phyloP scores from a whole-genome alignment of 192 early-diverging fungal genomes.

The Coemansia guatemalensis region DNA sequence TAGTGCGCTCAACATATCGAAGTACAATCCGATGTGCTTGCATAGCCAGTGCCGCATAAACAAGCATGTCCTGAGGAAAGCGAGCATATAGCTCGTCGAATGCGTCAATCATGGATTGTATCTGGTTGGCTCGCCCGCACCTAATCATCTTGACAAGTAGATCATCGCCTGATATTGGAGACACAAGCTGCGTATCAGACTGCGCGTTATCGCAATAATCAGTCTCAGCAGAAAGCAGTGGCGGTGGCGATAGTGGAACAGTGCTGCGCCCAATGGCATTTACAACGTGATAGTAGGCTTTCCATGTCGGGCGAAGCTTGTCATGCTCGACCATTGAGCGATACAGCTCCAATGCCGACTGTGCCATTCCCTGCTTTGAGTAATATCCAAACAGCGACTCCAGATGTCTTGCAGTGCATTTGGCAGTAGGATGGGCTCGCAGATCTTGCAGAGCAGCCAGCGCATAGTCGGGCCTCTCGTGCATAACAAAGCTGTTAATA shows the following conservation, averaged over 20 bases:
- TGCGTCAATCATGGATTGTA: slow-evolving; percentile 10
- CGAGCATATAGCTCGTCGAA: slow-evolving; percentile 10
- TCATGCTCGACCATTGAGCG: slow-evolving; percentile 13
- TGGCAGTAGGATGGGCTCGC: slow-evolving; percentile 19
- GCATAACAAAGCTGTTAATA: slow-evolving; percentile 35
- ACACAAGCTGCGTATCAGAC: neutral
- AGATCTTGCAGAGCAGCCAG: slow-evolving; percentile 18
- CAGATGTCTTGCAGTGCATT: slow-evolving; percentile 5
- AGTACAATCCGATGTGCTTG: slow-evolving; percentile 17
- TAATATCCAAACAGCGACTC: slow-evolving; percentile 20
- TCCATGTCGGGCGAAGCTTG: slow-evolving; percentile 22
- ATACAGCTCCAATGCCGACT: slow-evolving; percentile 19
- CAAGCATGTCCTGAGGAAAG: slow-evolving; percentile 6
- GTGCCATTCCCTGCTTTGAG: slow-evolving; percentile 16
- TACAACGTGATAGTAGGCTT: slow-evolving; percentile 12
- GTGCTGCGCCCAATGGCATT: slow-evolving; percentile 21
- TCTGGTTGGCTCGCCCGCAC: neutral
- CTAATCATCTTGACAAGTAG: slow-evolving; percentile 7
- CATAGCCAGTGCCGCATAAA: slow-evolving; percentile 15
- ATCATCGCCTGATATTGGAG: neutral
- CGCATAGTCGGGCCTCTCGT: slow-evolving; percentile 23
- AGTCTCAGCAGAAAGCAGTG: neutral
- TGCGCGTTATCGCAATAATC: neutral
- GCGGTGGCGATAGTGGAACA: neutral
- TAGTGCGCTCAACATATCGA: neutral